Base-by-base conservation (phyloP, 805 yeast genomes). In the Wickerhamomyces bisporus region DNA sequence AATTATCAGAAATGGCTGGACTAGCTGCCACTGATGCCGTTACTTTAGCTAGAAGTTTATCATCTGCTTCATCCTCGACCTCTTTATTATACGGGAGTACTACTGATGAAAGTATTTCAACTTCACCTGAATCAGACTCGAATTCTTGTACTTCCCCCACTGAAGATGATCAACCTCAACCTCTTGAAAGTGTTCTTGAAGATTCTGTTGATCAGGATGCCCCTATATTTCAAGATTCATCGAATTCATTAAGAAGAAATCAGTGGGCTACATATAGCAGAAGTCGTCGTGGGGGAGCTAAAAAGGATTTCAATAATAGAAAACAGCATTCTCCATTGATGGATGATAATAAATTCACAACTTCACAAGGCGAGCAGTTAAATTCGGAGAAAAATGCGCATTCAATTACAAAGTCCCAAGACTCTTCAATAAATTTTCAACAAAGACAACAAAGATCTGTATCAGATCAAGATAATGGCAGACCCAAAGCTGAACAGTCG, bases 1-100 rank as follows among this genome's bases (percentile, higher is more conserved):
- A 72, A 32, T 65, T 88, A 32, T 78, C 91, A 0, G 81, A 79
- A 46, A 66, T 79, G 60, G 95, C 91, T 0, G 93, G 94, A 0
- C 62, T 85, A 59, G 81, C 78, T 37, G 79, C 87, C 4, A 74
- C 80, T 28, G 94, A 86, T 63, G 94, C 95, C 1, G 81, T 82
- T 5, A 78, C 94, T 0, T 66, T 86, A 39, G 96, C 95, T 0
- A 67, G 94, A 52, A 79, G 93, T 2, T 67, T 87, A 34, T 81
- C 91, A 3, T 73, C 86, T 33, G 73, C 83, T 0, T 76, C 86
- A 0, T 65, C 82, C 21, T 83, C 84, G 11, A 69, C 55, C 2
- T 45, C 49, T 2, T 25, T 49, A 14, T 25, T 45, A 25, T 38
- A 30, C n/a, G 32, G 32, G 11, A n/a, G n/a, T n/a, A n/a, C n/a